phyloP scores from a whole-genome alignment of 164 flowering plant genomes.

The Chimonanthus salicifolius region DNA sequence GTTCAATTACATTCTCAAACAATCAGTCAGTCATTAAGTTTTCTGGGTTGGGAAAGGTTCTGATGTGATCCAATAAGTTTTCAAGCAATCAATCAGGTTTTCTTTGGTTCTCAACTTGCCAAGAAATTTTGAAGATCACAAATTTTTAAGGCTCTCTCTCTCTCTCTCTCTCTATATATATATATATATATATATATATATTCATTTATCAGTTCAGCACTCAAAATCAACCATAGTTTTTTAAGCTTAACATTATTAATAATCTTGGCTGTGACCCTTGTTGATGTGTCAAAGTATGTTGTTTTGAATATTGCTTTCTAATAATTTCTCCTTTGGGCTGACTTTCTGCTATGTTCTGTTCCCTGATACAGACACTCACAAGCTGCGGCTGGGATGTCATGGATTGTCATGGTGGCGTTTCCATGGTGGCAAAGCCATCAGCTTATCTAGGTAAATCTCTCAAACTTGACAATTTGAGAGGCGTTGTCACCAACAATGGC shows the following conservation, averaged over 20 bases:
- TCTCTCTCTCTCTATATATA: not conserved
- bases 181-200: too few relatives aligned
- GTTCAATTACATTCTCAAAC: not conserved
- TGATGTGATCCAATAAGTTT: not conserved
- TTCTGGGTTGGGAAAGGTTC: not conserved
- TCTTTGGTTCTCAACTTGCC: not conserved
- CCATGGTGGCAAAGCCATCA: slow-evolving; percentile 86
- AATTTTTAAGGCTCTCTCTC: not conserved
- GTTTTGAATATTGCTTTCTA: not conserved
- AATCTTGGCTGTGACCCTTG: not conserved
- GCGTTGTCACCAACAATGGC: slow-evolving; percentile 2
- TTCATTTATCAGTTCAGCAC: not conserved
- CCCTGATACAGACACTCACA: slow-evolving; percentile 50
- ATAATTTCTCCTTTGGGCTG: not conserved
- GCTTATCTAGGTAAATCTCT: slow-evolving; percentile 52
- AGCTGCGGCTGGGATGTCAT: slow-evolving; percentile 83
- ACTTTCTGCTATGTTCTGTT: not conserved
- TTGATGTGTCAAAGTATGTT: not conserved
- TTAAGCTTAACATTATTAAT: not conserved
- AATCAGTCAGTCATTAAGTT: not conserved
- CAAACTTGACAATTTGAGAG: slow-evolving; percentile 21
- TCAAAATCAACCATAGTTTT: not conserved
- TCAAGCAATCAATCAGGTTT: not conserved
- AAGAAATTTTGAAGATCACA: not conserved
- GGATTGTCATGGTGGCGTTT: slow-evolving; percentile 57